Evolutionary conservation across 768 basidiomycete genomes (phyloP).

Genomic region (Clavulina sp.): DNA sequence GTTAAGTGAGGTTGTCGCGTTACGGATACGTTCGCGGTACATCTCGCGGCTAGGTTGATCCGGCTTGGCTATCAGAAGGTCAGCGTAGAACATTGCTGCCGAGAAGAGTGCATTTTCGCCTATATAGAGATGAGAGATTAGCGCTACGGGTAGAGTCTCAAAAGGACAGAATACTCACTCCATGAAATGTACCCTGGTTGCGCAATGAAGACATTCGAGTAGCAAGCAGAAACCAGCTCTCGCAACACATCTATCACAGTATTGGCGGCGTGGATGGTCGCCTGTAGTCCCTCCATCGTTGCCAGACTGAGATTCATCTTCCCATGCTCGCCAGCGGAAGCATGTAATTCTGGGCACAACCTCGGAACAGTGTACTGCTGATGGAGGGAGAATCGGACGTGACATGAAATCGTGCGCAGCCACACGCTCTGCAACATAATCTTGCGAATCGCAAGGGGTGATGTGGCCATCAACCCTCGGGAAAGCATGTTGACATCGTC

Average conservation of each 20-base stretch:
- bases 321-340: background rate
- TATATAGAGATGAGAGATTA: background rate
- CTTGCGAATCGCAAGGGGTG: slow-evolving; percentile 27
- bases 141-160: background rate
- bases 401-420: slow-evolving; percentile 35
- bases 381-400: slow-evolving; percentile 74
- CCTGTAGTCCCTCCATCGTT: slow-evolving; percentile 28
- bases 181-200: slow-evolving; percentile 74
- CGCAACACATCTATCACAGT: slow-evolving; percentile 62
- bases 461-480: background rate
- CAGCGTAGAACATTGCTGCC: slow-evolving; percentile 88
- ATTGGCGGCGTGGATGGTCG: slow-evolving; percentile 59
- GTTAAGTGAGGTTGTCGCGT: slow-evolving; percentile 18
- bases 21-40: slow-evolving; percentile 59
- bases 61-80: slow-evolving; percentile 65
- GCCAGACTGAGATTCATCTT: background rate
- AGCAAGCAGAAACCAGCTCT: slow-evolving; percentile 58
- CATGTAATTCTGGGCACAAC: background rate
- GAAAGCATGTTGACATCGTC: slow-evolving; percentile 21
- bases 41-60: slow-evolving; percentile 62
- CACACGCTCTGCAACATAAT: background rate
- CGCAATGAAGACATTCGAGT: slow-evolving; percentile 46
- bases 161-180: slow-evolving; percentile 54
- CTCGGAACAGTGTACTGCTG: slow-evolving; percentile 27
- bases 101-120: slow-evolving; percentile 28